phyloP scores from a whole-genome alignment of 768 basidiomycete genomes.

The Kwoniella botswanensis region DNA sequence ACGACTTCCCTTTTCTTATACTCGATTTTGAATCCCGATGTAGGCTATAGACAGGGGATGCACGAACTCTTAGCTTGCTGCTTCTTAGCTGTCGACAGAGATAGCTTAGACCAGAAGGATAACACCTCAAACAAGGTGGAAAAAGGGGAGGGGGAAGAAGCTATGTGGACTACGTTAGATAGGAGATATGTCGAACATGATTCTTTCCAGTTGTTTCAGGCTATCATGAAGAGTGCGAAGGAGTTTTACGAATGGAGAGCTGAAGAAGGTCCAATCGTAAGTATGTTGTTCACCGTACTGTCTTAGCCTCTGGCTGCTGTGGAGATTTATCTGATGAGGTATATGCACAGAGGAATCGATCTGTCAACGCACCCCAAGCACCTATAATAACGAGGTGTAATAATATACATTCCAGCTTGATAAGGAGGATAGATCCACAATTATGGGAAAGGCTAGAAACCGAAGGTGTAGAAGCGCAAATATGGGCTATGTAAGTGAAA shows the following conservation, averaged over 20 bases:
- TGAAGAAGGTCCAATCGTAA: conserved; percentile 47
- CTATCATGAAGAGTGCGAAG: conserved; percentile 78
- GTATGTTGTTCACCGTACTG: conserved; percentile 67
- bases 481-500: conserved; percentile 86
- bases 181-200: conserved; percentile 65
- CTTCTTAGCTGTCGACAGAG: conserved; percentile 80
- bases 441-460: conserved; percentile 76
- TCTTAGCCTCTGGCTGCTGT: conserved; percentile 63
- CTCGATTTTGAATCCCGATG: conserved; percentile 73
- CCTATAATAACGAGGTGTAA: conserved; percentile 87
- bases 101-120: conserved; percentile 64
- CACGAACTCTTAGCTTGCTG: conserved; percentile 92
- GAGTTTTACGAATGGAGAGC: conserved; percentile 68
- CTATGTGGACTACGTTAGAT: conserved; percentile 46
- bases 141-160: conserved; percentile 19
- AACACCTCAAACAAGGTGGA: background rate
- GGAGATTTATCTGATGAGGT: conserved; percentile 72
- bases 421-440: conserved; percentile 78
- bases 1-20: conserved; percentile 88
- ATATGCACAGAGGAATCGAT: conserved; percentile 46
- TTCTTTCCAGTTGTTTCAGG: conserved; percentile 79
- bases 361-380: conserved; percentile 61
- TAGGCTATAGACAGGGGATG: conserved; percentile 98
- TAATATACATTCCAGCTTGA: conserved; percentile 72
- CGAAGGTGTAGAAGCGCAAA: conserved; percentile 89